Conservation (phyloP, 2,329 filamentous ascomycete species). For the Seiridium cupressi region DNA sequence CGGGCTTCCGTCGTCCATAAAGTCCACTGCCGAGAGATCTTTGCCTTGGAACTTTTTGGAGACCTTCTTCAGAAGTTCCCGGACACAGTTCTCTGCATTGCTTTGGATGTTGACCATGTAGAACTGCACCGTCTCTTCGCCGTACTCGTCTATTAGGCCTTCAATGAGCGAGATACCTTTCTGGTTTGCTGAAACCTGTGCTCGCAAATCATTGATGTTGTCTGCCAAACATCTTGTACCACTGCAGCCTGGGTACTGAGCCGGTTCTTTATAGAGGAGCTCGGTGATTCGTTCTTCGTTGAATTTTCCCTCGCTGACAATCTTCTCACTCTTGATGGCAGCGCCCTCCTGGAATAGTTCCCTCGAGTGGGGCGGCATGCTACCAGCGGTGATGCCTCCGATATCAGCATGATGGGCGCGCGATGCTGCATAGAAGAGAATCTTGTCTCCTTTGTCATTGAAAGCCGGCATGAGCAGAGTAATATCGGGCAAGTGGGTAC, state of each 20-base stretch:
- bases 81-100: constrained; percentile 70
- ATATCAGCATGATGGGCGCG: constrained; percentile 82
- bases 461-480: constrained; percentile 81
- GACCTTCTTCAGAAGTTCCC: constrained; percentile 66
- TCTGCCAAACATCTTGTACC: constrained; percentile 73
- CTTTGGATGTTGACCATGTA: constrained; percentile 77
- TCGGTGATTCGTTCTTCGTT: constrained; percentile 71
- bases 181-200: constrained; percentile 75
- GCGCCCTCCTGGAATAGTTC: constrained; percentile 58
- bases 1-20: constrained; percentile 76
- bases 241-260: constrained; percentile 68
- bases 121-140: constrained; percentile 70
- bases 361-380: constrained; percentile 69
- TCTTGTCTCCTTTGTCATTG: constrained; percentile 60
- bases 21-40: constrained; percentile 67
- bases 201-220: constrained; percentile 78
- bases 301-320: constrained; percentile 73
- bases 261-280: constrained; percentile 66
- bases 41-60: constrained; percentile 65
- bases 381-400: constrained; percentile 71
- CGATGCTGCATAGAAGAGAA: constrained; percentile 80
- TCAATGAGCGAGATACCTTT: constrained; percentile 75
- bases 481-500: constrained; percentile 81
- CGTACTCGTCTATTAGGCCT: constrained; percentile 70
- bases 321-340: constrained; percentile 59